phyloP scores from a whole-genome alignment of 306 rosid species.

The Casuarina cunninghamiana region DNA sequence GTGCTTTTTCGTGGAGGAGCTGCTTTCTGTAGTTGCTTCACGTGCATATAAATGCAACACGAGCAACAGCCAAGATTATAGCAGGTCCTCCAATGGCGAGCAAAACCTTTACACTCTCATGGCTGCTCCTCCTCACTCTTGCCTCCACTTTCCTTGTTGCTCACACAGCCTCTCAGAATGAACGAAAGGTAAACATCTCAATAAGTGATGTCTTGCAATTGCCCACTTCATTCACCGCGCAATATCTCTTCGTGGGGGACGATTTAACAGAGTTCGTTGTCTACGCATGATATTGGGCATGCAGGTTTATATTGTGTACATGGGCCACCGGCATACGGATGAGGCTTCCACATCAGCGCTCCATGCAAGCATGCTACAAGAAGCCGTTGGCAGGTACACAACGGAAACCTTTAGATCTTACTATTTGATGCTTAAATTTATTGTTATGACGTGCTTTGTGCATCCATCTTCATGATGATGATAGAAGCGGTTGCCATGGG shows the following conservation, averaged over 20 bases:
- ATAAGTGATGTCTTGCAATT: not conserved
- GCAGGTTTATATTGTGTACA: conserved; percentile 52
- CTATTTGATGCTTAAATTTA: no score
- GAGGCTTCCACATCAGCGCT: conserved; percentile 25
- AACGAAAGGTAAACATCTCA: conserved; percentile 8
- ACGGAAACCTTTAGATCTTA: not conserved
- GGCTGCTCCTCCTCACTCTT: conserved; percentile 14
- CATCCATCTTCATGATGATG: no score
- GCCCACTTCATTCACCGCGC: not conserved
- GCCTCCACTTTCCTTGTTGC: conserved; percentile 10
- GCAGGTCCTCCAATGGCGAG: conserved; percentile 10
- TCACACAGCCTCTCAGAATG: conserved; percentile 23
- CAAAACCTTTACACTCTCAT: not conserved
- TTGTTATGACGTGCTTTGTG: no score
- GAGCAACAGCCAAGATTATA: not conserved
- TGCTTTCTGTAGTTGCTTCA: no score
- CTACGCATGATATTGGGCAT: not conserved
- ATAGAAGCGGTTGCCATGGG: no score
- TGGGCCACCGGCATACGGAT: conserved; percentile 26
- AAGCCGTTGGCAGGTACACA: conserved; percentile 35
- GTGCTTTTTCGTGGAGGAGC: no score
- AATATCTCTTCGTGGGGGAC: not conserved
- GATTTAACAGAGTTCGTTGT: not conserved
- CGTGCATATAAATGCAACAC: no score
- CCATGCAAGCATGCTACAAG: conserved; percentile 31